Conservation (phyloP, 345 rosid genomes). For the Ricinus communis region DNA sequence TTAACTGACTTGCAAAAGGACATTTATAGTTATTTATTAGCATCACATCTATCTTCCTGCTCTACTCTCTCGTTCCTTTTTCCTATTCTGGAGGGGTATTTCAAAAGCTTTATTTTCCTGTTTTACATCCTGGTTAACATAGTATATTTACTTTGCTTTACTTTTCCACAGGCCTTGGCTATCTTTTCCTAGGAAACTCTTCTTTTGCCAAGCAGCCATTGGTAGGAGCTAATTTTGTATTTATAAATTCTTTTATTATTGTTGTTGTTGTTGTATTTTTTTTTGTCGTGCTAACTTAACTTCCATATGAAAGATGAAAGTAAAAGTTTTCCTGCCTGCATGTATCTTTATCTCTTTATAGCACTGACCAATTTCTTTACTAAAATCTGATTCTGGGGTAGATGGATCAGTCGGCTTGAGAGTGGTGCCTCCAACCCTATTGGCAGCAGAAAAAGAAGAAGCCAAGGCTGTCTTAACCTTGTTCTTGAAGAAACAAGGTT, state of each 20-base stretch:
- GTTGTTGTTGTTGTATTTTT: not conserved
- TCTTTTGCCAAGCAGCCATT: slow-evolving; percentile 6
- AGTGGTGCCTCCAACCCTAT: slow-evolving; percentile 54
- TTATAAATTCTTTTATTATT: not conserved
- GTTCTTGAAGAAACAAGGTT: slow-evolving; percentile 80
- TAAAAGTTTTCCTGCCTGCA: too few relatives aligned
- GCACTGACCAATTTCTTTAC: slow-evolving; percentile 10
- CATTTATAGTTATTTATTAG: not conserved
- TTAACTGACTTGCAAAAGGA: not conserved
- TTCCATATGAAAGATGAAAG: not conserved
- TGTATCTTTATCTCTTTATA: slow-evolving; percentile 7
- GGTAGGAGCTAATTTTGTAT: not conserved
- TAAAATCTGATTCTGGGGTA: slow-evolving; percentile 49
- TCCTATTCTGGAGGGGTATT: not conserved
- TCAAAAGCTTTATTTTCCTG: not conserved
- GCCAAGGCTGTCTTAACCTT: slow-evolving; percentile 81
- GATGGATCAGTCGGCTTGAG: slow-evolving; percentile 54
- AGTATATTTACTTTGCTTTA: not conserved
- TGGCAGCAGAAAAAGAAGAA: slow-evolving; percentile 88
- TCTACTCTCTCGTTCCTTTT: not conserved
- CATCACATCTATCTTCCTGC: not conserved
- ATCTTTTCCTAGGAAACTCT: not conserved
- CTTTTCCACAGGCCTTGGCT: slow-evolving; percentile 13
- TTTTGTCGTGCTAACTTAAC: not conserved
- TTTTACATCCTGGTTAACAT: not conserved